Percentiles rank a stretch among this genome's conserved stretches.
phyloP scores from a whole-genome alignment of 192 early-diverging fungal genomes.

The Funneliformis geosporum region DNA sequence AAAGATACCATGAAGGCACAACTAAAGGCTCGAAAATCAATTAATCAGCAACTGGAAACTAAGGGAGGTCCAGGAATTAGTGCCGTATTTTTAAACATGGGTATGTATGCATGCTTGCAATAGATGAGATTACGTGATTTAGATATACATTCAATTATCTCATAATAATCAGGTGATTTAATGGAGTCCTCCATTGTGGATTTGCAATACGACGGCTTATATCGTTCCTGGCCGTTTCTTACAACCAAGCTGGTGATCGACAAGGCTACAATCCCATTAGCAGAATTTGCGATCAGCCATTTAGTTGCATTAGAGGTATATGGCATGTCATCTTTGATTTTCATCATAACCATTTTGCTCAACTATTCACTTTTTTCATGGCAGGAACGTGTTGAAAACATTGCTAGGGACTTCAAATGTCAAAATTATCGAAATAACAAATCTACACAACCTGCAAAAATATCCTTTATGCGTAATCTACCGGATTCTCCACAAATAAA shows the following conservation, averaged over 20 bases:
- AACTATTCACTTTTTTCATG: no score
- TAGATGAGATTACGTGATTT: not conserved
- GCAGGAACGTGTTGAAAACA: no score
- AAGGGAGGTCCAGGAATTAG: slow-evolving; percentile 28
- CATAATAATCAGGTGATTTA: slow-evolving; percentile 25
- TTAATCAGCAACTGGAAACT: slow-evolving; percentile 35
- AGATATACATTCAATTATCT: slow-evolving; percentile 23
- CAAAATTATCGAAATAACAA: no score
- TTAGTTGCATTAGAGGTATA: no score
- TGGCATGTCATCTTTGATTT: no score
- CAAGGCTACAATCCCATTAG: no score
- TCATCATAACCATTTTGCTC: no score
- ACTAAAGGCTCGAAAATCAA: slow-evolving; percentile 30
- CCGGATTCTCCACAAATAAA: no score
- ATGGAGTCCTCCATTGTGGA: slow-evolving; percentile 34
- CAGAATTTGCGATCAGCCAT: no score
- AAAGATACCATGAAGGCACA: slow-evolving; percentile 30
- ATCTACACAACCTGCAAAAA: no score
- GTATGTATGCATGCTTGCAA: slow-evolving; percentile 34
- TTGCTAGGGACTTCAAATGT: no score
- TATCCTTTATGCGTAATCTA: no score
- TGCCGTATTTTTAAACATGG: slow-evolving; percentile 33
- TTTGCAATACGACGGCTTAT: slow-evolving; percentile 28
- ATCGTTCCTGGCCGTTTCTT: slow-evolving; percentile 30
- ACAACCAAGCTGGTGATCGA: slow-evolving; percentile 22